Base-by-base conservation (phyloP, 305 asterid species). In the Fraxinus paxiana region DNA sequence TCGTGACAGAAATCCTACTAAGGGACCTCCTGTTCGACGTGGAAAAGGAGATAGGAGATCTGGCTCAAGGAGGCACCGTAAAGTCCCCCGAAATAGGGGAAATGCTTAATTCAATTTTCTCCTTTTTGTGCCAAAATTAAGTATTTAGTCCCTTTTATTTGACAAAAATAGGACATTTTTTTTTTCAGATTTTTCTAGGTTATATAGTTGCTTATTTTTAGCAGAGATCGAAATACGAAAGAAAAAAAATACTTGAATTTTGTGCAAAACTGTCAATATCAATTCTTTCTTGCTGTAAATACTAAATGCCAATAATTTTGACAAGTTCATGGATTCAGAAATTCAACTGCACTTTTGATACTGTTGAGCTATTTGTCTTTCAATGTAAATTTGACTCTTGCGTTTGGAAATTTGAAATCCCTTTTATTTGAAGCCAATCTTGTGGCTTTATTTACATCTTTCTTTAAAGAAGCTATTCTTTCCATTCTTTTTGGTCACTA, bases 41-140 rank as follows among this genome's bases (percentile, higher is more conserved):
- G 89, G 86, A 81, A 91, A 82, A 87, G 93, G 87, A 71, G 82
- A 90, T 30, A 91, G 87, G 90, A 92, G 78, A 85, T 77, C 93
- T 28, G 71, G 83, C 61, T 84, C 92, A 77, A 91, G 92, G 87
- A 90, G 91, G 86, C 93, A 92, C 7, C 90, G 90, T 5, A 89
- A 81, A 89, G 76, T 75, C 76, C 85, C 88, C 84, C 87, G 82
- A 73, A 85, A 73, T 79, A 86, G 85, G 90, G 91, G 84, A 71
- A 82, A 56, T 77, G 72, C 74, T 83, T 87, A 41, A 38, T 80
- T 86, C 87, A 88, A 84, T 85, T 80, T 79, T 84, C 61, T 63
- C 82, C 71, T 77, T 81, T 81, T 26, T 56, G 80, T 84, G 80
- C 83, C 81, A 77, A 33, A 84, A 88, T 82, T 86, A 86, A 67